phyloP scores from a whole-genome alignment of 2,329 filamentous ascomycete genomes.

The Fusarium acutatum region DNA sequence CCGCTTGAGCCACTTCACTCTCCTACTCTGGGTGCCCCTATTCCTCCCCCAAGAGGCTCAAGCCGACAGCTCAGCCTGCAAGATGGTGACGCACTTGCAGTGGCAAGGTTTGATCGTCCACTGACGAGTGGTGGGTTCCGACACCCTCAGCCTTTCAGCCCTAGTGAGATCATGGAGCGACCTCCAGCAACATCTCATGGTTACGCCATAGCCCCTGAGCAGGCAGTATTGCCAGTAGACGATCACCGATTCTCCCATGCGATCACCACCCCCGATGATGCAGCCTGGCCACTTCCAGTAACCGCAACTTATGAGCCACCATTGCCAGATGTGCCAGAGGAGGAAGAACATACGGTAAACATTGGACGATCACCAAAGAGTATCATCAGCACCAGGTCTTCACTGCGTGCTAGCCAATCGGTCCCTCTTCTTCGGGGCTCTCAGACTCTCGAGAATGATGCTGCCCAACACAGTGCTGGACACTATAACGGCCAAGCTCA shows the following conservation, averaged over 20 bases:
- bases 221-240: constrained; percentile 8
- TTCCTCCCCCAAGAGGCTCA: constrained; percentile 62
- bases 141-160: constrained; percentile 54
- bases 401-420: constrained; percentile 63
- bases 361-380: constrained; percentile 54
- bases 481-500: constrained; percentile 38
- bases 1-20: constrained; percentile 36
- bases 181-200: constrained; percentile 24
- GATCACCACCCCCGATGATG: constrained; percentile 53
- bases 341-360: constrained; percentile 61
- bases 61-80: constrained; percentile 62
- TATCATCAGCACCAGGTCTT: constrained; percentile 58
- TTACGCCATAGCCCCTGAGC: constrained; percentile 9
- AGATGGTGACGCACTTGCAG: constrained; percentile 50
- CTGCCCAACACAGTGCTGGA: constrained; percentile 43
- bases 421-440: constrained; percentile 63
- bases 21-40: constrained; percentile 48
- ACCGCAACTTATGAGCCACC: constrained; percentile 50
- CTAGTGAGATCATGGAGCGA: constrained; percentile 35
- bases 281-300: constrained; percentile 52
- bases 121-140: constrained; percentile 56
- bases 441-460: constrained; percentile 53
- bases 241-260: constrained; percentile 48
- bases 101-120: constrained; percentile 52
- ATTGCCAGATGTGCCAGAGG: constrained; percentile 69